Evolutionary conservation across 208 protist species (phyloP).

Genomic region (Leptomonas pyrrhocoris): DNA sequence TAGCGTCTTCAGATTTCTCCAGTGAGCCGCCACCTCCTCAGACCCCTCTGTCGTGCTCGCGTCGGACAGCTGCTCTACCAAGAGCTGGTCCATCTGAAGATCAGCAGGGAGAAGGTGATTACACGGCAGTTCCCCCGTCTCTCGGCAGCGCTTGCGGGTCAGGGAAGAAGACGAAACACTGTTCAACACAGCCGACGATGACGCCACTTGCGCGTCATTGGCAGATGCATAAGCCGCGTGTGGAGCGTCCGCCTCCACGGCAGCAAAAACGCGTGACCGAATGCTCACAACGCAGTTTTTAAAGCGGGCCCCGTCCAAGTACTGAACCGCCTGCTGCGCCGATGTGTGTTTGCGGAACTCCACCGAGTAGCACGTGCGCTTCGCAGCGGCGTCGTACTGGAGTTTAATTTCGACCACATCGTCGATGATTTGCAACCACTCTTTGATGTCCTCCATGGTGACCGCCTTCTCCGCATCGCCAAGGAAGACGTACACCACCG

Average conservation of each 20-base stretch:
- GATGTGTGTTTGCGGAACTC: slow-evolving; percentile 44
- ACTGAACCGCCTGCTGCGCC: slow-evolving; percentile 65
- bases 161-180: not conserved
- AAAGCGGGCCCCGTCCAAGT: slow-evolving; percentile 62
- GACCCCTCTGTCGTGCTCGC: not conserved
- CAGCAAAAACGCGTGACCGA: slow-evolving; percentile 44
- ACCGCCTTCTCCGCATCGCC: slow-evolving; percentile 43
- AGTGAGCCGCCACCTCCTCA: slow-evolving; percentile 7
- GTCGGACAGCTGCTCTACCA: slow-evolving; percentile 43
- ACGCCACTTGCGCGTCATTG: not conserved
- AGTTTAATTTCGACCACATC: slow-evolving; percentile 72
- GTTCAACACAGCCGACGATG: not conserved
- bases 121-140: slow-evolving; percentile 41
- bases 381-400: slow-evolving; percentile 65
- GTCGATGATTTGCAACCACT: slow-evolving; percentile 75
- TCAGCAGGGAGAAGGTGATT: slow-evolving; percentile 71
- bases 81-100: slow-evolving; percentile 61
- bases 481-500: slow-evolving; percentile 64
- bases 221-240: not conserved
- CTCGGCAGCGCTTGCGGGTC: slow-evolving; percentile 6
- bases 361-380: slow-evolving; percentile 62
- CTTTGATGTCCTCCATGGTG: slow-evolving; percentile 61
- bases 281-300: slow-evolving; percentile 74
- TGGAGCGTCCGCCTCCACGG: not conserved
- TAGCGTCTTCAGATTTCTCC: slow-evolving; percentile 19